Evolutionary conservation across 2,329 filamentous ascomycete species (phyloP), one percentile per base, ranked within the genome.

Genomic region (Colletotrichum sp.): DNA sequence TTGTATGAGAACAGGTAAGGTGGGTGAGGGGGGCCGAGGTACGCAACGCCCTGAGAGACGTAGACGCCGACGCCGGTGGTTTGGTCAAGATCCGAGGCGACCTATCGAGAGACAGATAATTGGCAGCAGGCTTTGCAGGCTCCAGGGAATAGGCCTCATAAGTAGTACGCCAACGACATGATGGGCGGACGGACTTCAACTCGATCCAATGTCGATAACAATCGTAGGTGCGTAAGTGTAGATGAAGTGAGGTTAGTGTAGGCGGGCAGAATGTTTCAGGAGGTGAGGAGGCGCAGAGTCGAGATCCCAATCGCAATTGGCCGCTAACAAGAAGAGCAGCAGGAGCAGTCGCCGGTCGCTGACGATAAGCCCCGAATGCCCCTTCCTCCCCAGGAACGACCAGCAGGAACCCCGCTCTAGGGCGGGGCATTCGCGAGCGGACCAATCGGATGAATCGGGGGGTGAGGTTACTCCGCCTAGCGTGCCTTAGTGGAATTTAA

Each of bases 371-470:
- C 25, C 12, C 61, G 22, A 65, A 65, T 65, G 32, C 63, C 34
- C 44, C 44, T 52, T 22, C 44, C 44, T 52, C n/a, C n/a, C 11
- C 39, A 48, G 44, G 44, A 2, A 11, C 6, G 2, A 22, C 44
- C 11, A 52, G 44, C 44, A 48, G 19, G 44, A 28, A 16, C 55
- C 44, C 28, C 65, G 28, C 36, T 44, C n/a, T 4, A 19, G 16
- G 16, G 70, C 36, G 70, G 70, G 70, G 70, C 70, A 61, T 67
- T 60, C 36, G 63, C 70, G 70, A 72, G 19, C 63, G 6, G 52
- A 9, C 70, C 63, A 72, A 72, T 72, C 7, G 39, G 36, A 22
- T 9, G 27, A 4, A 8, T 30, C 36, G 63, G 16, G 6, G 6
- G 12, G n/a, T 12, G 61, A 52, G 25, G 12, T 4, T 30, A 59